Evolutionary conservation across 805 yeast species (phyloP), one percentile per base, ranked within the genome.

Genomic region (Metschnikowia matae): DNA sequence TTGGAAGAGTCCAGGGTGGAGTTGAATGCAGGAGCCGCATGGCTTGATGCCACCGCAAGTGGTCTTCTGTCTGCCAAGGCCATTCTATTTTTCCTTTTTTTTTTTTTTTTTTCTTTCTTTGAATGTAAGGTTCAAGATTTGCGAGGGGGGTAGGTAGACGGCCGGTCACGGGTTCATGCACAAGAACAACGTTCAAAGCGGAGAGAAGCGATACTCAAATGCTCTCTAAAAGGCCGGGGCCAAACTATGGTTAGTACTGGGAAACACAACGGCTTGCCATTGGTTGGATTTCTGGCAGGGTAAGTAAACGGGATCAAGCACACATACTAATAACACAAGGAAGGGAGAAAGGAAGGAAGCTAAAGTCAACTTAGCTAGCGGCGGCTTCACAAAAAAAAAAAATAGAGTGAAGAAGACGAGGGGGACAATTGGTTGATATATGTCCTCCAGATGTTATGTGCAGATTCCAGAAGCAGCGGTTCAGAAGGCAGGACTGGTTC

Each of bases 1-100:
- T 39, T 31, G 17, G 31, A 23, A 31, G 36, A 32, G 46, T 54
- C 57, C 52, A 63, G 61, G 33, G 67, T 54, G 44, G 58, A 64
- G 49, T 69, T 68, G 56, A 68, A 73, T 18, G 77, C 65, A 7
- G 78, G 78, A 6, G 75, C 65, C 36, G 77, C 70, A 17, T 79
- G 76, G 11, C 77, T 65, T 17, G 80, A 74, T 41, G 78, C 65
- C 21, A 74, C 75, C 42, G 83, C 79, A 48, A 80, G 73, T 26
- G 85, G 85, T 74, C 85, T 80, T 72, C 84, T 78, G 62, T 82
- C 83, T 54, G 87, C 82, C 69, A 82, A 74, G 50, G 87, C 87
- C 87, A 82, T 82, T 26, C 10, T 26, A 10, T 2, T 5, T 21
- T 21, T 21, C 5, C 4, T 5, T 21, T 21, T 21, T 18, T 18